A percentile compares a stretch with the other conserved stretches of the same genome.
phyloP scores from a whole-genome alignment of 1,284 basidiomycete genomes.

The Dichomitus squalens region DNA sequence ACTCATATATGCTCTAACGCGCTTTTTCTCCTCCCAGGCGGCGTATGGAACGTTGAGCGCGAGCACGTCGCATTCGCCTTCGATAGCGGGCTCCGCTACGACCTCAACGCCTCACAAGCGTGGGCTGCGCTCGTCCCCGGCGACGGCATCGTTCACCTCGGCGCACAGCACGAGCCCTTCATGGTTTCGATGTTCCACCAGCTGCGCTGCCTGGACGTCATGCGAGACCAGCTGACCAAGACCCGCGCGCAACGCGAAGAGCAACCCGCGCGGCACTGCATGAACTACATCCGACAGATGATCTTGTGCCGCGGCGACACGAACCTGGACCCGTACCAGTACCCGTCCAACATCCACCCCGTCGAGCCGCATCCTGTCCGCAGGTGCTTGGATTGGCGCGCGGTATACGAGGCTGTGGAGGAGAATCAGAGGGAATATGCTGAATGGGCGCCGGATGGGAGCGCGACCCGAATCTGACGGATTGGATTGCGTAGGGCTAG shows the following conservation, averaged over 20 bases:
- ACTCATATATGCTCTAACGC: background rate
- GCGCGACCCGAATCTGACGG: background rate
- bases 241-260: conserved; percentile 14
- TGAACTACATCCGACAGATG: conserved; percentile 28
- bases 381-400: conserved; percentile 26
- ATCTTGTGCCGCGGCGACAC: conserved; percentile 27
- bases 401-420: conserved; percentile 25
- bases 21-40: conserved; percentile 1
- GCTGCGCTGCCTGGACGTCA: conserved; percentile 27
- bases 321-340: conserved; percentile 27
- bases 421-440: conserved; percentile 21
- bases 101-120: conserved; percentile 19
- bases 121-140: conserved; percentile 25
- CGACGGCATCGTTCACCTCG: conserved; percentile 23
- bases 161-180: conserved; percentile 20
- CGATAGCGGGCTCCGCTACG: conserved; percentile 22
- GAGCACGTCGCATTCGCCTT: conserved; percentile 22
- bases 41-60: conserved; percentile 21
- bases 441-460: background rate
- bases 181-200: conserved; percentile 27
- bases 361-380: conserved; percentile 23
- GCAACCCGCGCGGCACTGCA: conserved; percentile 25
- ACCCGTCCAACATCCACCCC: conserved; percentile 22
- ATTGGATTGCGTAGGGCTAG: no score
- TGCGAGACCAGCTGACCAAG: conserved; percentile 23